Percentiles rank a stretch among this genome's conserved stretches.
Conservation (phyloP, 1,139 yeast species). For the Pichia sp. region DNA sequence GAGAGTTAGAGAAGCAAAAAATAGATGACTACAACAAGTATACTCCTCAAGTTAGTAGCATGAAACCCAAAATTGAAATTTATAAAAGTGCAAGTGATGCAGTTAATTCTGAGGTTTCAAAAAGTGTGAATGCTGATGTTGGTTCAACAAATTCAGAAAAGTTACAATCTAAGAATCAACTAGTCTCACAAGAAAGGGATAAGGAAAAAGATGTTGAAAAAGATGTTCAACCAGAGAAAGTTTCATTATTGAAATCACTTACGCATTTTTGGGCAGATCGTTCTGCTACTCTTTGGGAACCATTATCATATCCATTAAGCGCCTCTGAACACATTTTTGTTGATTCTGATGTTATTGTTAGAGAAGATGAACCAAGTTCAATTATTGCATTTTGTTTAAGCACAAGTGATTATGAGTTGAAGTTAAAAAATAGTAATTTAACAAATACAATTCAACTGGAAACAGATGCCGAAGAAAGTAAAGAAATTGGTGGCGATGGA, state of each 20-base stretch:
- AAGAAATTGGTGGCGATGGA: background rate
- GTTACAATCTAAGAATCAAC: background rate
- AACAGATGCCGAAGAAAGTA: too few species aligned
- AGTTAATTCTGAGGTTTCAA: slow-evolving; percentile 34
- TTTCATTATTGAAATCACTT: slow-evolving; percentile 73
- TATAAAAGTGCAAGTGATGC: slow-evolving; percentile 88
- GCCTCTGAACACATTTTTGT: slow-evolving; percentile 87
- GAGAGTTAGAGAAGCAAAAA: slow-evolving; percentile 68
- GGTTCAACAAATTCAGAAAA: background rate
- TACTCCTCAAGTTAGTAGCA: slow-evolving; percentile 71
- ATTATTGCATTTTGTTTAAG: slow-evolving; percentile 88
- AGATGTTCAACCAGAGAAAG: slow-evolving; percentile 44
- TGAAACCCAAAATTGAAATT: slow-evolving; percentile 87
- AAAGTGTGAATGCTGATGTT: background rate
- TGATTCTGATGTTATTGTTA: slow-evolving; percentile 86
- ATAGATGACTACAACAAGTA: slow-evolving; percentile 52
- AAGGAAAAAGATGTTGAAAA: slow-evolving; percentile 3
- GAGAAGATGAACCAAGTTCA: slow-evolving; percentile 97
- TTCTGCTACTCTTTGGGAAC: slow-evolving; percentile 93
- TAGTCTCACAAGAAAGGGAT: slow-evolving; percentile 1
- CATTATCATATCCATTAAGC: slow-evolving; percentile 74
- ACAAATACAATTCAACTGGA: too few species aligned
- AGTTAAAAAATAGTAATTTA: too few species aligned
- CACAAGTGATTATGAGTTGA: slow-evolving; percentile 63
- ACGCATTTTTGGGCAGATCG: slow-evolving; percentile 97